Percentiles rank a stretch among this genome's conserved stretches.
phyloP scores from a whole-genome alignment of 2,329 filamentous ascomycete genomes.

The Colletotrichum sp. region DNA sequence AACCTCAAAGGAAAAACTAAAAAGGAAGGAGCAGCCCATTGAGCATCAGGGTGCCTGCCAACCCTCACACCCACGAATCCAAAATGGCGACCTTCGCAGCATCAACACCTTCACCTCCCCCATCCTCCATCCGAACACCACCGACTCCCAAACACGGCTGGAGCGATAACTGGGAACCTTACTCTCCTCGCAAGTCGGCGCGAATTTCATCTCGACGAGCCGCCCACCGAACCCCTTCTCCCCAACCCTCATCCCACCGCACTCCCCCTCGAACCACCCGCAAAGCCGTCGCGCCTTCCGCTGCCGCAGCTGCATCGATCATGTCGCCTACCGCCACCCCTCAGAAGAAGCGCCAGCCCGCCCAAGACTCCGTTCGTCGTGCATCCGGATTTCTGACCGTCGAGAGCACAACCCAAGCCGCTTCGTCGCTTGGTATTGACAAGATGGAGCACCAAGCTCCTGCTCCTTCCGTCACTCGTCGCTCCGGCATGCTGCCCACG shows the following conservation, averaged over 20 bases:
- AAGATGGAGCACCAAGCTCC: conserved; percentile 23
- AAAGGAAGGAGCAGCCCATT: conserved; percentile 8
- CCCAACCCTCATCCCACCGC: conserved; percentile 41
- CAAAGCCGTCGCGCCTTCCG: conserved; percentile 31
- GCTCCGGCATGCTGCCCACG: conserved; percentile 71
- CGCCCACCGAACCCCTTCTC: conserved; percentile 61
- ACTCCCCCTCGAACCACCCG: conserved; percentile 38
- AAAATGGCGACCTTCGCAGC: conserved; percentile 24
- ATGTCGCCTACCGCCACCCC: conserved; percentile 30
- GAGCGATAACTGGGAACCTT: conserved; percentile 75
- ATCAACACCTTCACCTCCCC: conserved; percentile 70
- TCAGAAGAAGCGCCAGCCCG: conserved; percentile 53
- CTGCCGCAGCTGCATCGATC: conserved; percentile 24
- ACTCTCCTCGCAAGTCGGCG: conserved; percentile 72
- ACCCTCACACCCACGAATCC: not conserved
- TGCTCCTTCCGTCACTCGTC: conserved; percentile 32
- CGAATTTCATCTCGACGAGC: conserved; percentile 64
- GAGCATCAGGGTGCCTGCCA: not conserved
- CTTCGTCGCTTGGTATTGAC: conserved; percentile 44
- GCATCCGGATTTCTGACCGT: conserved; percentile 50
- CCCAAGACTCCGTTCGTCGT: conserved; percentile 52
- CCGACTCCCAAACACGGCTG: conserved; percentile 72
- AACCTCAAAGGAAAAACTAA: not conserved
- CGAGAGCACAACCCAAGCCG: conserved; percentile 47
- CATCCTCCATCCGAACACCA: conserved; percentile 66